These are phyloP conservation scores for Phlebiopsis gigantea DNA, from an alignment of 768 basidiomycete genomes.

Conservation along the genomic window DNA sequence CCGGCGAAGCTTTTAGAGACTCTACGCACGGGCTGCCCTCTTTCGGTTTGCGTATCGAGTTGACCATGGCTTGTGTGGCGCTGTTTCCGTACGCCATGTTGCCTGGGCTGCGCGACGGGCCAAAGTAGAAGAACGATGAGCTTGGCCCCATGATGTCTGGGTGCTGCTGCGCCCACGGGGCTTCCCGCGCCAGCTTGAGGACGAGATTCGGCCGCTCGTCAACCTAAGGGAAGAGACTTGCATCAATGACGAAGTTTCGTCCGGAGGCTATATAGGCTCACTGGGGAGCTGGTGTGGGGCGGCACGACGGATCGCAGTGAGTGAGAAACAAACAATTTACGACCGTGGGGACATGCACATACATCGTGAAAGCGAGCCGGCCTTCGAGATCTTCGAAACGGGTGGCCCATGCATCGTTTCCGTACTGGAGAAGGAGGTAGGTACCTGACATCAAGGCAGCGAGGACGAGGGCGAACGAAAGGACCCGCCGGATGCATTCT, in stretches of 20 bases:
- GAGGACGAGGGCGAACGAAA: conserved; percentile 13
- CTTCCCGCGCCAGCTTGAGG: conserved; percentile 59
- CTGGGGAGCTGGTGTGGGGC: neutral
- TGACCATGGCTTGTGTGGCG: conserved; percentile 48
- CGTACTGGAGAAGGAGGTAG: conserved; percentile 58
- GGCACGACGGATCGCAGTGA: neutral
- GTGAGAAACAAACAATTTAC: neutral
- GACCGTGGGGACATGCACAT: conserved; percentile 22
- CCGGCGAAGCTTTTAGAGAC: neutral
- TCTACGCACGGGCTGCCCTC: conserved; percentile 49
- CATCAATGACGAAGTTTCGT: neutral
- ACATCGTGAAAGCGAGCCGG: conserved; percentile 66
- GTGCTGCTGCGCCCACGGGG: conserved; percentile 62
- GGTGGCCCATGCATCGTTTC: conserved; percentile 56
- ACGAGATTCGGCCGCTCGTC: conserved; percentile 55
- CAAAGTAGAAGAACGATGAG: conserved; percentile 71
- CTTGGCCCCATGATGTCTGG: conserved; percentile 76
- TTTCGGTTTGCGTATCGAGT: conserved; percentile 51
- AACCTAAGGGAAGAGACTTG: conserved; percentile 33
- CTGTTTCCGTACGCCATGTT: conserved; percentile 68
- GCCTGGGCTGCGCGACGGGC: conserved; percentile 55
- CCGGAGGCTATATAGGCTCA: neutral
- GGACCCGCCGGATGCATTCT: conserved; percentile 1
- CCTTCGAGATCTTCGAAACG: conserved; percentile 60
- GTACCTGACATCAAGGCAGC: conserved; percentile 29